Base-by-base conservation (phyloP, 768 basidiomycete genomes). In the Imleria badia region DNA sequence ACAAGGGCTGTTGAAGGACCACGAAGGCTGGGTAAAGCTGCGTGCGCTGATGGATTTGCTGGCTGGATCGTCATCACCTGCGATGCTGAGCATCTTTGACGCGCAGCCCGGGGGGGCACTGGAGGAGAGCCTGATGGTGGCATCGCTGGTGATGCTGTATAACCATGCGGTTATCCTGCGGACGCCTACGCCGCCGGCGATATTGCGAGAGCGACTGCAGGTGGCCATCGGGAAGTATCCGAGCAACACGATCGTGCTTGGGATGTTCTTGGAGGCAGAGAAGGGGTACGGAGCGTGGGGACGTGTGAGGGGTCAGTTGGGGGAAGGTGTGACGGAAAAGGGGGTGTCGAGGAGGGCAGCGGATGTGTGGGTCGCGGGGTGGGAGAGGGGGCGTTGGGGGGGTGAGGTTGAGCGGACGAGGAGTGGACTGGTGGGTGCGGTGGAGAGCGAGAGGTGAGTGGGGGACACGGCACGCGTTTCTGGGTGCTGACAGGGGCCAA, bases 281-380 rank as follows among this genome's bases (percentile, higher is more conserved):
- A 85, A 81, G 58, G 87, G 90, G 1, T 83, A 89, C 62, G 86
- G 86, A 0, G 77, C 89, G 22, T 91, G 91, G 90, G 90, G 89
- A 7, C 77, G 81, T 23, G 81, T 91, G 31, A 72, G 86, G 54
- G 68, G 73, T 15, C 75, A 82, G 48, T 61, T 88, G 33, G 82
- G 85, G 1, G 82, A 82, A 49, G 64, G 69, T 11, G 70, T 64
- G 10, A 72, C 68, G 50, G 74, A 78, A 52, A 90, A 87, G 67
- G 78, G 76, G 51, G 73, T 91, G 14, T 69, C 76, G 38, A 74
- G 87, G 64, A 73, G 86, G 51, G 71, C 81, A 5, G 76, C 81
- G 57, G 89, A 93, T 60, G 81, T 90, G 1, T 93, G 91, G 90
- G 74, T 89, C 2, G 82, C 84, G 11, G 79, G 85, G n/a, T 91